Conservation (phyloP, 371 early-diverging fungal species). For the Lichtheimia ornata region DNA sequence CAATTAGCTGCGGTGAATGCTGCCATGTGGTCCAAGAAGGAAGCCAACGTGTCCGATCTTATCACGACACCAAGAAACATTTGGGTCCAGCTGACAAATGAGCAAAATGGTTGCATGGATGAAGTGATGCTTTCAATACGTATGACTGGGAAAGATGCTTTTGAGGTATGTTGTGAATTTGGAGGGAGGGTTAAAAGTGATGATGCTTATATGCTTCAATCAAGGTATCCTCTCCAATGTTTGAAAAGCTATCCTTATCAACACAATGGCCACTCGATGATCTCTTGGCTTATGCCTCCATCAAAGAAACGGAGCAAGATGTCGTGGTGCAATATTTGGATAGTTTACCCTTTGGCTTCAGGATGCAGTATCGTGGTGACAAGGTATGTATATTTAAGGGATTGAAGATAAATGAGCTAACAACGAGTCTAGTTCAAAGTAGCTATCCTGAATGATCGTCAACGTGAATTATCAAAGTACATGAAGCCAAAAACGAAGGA, state of each 20-base stretch:
- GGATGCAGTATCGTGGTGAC: slow-evolving; percentile 83
- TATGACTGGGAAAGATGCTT: slow-evolving; percentile 19
- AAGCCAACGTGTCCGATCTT: slow-evolving; percentile 46
- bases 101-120: slow-evolving; percentile 42
- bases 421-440: slow-evolving; percentile 63
- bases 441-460: slow-evolving; percentile 58
- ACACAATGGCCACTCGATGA: slow-evolving; percentile 76
- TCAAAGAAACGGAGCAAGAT: slow-evolving; percentile 32
- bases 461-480: slow-evolving; percentile 65
- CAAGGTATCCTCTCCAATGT: slow-evolving; percentile 13
- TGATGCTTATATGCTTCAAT: background rate
- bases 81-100: slow-evolving; percentile 58
- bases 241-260: slow-evolving; percentile 44
- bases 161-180: slow-evolving; percentile 23
- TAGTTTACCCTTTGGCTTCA: slow-evolving; percentile 71
- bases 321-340: slow-evolving; percentile 83
- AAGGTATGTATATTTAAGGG: slow-evolving; percentile 48
- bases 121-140: slow-evolving; percentile 24
- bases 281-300: slow-evolving; percentile 66
- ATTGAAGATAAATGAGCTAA: background rate
- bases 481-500: slow-evolving; percentile 79
- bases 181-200: too few species aligned
- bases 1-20: slow-evolving; percentile 71
- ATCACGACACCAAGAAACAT: slow-evolving; percentile 50
- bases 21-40: slow-evolving; percentile 71